These are phyloP conservation scores for Excoecaria cochinchinensis DNA, from an alignment of 345 rosid species.

Conservation along the genomic window DNA sequence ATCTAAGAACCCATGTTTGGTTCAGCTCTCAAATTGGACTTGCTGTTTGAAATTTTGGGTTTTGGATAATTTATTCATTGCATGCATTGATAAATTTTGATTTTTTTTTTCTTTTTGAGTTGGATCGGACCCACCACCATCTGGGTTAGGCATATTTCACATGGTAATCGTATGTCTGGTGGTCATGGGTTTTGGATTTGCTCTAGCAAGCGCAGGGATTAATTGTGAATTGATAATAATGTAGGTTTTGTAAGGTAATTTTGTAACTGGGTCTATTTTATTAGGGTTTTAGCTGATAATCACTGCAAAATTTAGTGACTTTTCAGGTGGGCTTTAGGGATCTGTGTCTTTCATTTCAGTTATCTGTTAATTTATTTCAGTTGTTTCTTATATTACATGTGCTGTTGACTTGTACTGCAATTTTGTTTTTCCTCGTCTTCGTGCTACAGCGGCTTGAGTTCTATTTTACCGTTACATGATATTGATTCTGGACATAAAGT, in stretches of 20 bases:
- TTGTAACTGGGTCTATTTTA: slow-evolving; percentile 15
- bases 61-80: neutral
- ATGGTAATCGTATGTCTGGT: slow-evolving; percentile 13
- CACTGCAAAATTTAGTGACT: neutral
- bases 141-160: slow-evolving; percentile 10
- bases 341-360: slow-evolving; percentile 5
- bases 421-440: neutral
- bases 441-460: neutral
- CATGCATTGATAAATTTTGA: neutral
- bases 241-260: slow-evolving; percentile 2
- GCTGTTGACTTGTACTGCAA: neutral
- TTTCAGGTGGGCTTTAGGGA: slow-evolving; percentile 19
- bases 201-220: neutral
- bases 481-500: neutral
- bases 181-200: slow-evolving; percentile 17
- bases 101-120: neutral
- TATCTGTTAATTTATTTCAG: neutral
- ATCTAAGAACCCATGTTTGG: slow-evolving; percentile 11
- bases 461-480: neutral
- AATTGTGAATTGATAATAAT: slow-evolving; percentile 8
- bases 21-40: slow-evolving; percentile 5
- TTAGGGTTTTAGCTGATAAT: slow-evolving; percentile 25
- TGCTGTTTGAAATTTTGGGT: neutral
- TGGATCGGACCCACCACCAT: slow-evolving; percentile 21
- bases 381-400: neutral